These are phyloP conservation scores for Suillus paluster DNA, from an alignment of 768 basidiomycete genomes.

Conservation along the genomic window DNA sequence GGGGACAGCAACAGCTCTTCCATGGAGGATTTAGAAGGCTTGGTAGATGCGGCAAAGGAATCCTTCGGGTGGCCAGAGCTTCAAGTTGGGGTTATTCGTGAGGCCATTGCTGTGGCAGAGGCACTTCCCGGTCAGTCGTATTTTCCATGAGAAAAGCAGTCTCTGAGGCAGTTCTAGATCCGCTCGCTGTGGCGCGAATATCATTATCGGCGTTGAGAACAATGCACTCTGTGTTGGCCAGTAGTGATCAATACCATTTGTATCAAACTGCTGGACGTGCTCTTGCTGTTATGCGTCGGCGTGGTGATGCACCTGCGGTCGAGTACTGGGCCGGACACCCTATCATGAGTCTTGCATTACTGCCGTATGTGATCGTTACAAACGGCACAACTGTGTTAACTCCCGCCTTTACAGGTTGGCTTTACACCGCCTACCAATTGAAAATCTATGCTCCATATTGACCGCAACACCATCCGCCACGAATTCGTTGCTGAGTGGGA, in stretches of 20 bases:
- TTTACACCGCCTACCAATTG: constrained; percentile 68
- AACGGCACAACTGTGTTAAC: constrained; percentile 9
- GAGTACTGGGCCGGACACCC: constrained; percentile 90
- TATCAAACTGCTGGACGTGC: constrained; percentile 76
- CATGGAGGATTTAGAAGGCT: constrained; percentile 38
- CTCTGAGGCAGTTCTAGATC: constrained; percentile 54
- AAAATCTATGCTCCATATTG: constrained; percentile 68
- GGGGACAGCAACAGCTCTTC: constrained; percentile 23
- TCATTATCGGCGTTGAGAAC: constrained; percentile 85
- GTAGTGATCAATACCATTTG: constrained; percentile 81
- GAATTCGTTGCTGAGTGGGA: constrained; percentile 57
- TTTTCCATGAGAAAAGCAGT: constrained; percentile 8
- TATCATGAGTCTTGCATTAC: constrained; percentile 76
- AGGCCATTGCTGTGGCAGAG: constrained; percentile 90
- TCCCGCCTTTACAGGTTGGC: constrained; percentile 55
- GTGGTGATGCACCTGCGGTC: constrained; percentile 71
- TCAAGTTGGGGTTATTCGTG: constrained; percentile 91
- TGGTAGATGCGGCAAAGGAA: constrained; percentile 44
- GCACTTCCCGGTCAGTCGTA: constrained; percentile 76
- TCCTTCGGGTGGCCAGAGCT: constrained; percentile 93
- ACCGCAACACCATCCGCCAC: constrained; percentile 43
- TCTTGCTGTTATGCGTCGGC: constrained; percentile 70
- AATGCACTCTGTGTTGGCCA: constrained; percentile 67
- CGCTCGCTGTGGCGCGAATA: constrained; percentile 83
- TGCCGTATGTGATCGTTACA: constrained; percentile 57